phyloP scores from a whole-genome alignment of 305 asterid species.

The Solanum hybrid region DNA sequence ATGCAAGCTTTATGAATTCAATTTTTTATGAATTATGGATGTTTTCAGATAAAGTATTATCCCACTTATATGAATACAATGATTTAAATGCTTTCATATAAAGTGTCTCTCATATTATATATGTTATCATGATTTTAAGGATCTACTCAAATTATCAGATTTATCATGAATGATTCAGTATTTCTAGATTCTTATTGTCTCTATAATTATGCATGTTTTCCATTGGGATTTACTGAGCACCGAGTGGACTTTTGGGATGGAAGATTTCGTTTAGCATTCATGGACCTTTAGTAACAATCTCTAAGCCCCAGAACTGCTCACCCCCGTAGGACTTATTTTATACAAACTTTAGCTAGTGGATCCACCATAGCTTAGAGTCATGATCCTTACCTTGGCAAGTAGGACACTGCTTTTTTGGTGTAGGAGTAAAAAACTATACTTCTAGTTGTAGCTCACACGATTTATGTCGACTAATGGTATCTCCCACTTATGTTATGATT shows the following conservation, averaged over 20 bases:
- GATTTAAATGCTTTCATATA: background rate
- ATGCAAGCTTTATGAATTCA: background rate
- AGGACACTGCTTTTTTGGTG: background rate
- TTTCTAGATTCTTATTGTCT: background rate
- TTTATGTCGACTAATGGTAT: background rate
- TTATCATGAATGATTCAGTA: background rate
- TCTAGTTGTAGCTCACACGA: background rate
- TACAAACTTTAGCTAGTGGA: background rate
- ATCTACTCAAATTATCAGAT: background rate
- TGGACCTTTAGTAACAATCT: background rate
- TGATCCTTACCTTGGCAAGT: background rate
- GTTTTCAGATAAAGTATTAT: background rate
- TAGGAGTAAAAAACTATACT: background rate
- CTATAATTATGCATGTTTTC: background rate
- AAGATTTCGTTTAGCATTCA: background rate
- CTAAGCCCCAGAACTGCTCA: background rate
- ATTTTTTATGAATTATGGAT: background rate
- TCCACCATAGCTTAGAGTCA: background rate
- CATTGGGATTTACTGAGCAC: background rate
- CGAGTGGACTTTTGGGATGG: background rate
- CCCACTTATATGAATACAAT: background rate
- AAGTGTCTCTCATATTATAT: background rate
- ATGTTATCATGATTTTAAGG: background rate
- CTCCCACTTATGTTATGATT: background rate
- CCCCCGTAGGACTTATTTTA: background rate